A percentile compares a stretch with the other conserved stretches of the same genome.
phyloP scores from a whole-genome alignment of 139 green algal genomes.

The Coelastrella sp. region DNA sequence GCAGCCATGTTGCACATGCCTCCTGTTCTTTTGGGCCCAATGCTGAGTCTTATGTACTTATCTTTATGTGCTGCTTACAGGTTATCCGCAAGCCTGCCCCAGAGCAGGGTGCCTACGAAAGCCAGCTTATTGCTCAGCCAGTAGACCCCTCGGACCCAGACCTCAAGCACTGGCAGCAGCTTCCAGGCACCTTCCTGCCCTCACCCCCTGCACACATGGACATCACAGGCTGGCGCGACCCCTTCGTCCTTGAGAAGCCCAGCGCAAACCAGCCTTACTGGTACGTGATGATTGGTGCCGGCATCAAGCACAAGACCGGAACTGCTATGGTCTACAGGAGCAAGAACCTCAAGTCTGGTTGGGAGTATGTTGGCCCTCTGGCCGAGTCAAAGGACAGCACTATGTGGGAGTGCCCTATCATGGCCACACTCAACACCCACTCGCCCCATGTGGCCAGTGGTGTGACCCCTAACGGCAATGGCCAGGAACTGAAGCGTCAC shows the following conservation, averaged over 20 bases:
- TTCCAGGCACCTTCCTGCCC: constrained; percentile 37
- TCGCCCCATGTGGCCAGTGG: neutral
- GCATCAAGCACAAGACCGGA: constrained; percentile 63
- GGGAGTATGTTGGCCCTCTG: constrained; percentile 33
- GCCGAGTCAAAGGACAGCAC: neutral
- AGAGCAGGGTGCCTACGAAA: constrained; percentile 27
- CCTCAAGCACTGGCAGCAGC: constrained; percentile 26
- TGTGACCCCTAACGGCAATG: neutral
- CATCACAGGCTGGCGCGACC: constrained; percentile 77
- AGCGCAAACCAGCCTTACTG: constrained; percentile 42
- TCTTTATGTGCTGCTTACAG: neutral
- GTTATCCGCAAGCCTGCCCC: constrained; percentile 4
- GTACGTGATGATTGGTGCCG: constrained; percentile 81
- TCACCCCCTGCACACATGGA: constrained; percentile 8
- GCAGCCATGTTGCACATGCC: neutral
- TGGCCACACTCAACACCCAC: constrained; percentile 41
- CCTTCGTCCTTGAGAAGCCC: constrained; percentile 61
- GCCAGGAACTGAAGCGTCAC: neutral
- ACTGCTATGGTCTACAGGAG: constrained; percentile 52
- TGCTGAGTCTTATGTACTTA: neutral
- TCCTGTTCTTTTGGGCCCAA: neutral
- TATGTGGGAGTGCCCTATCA: constrained; percentile 69
- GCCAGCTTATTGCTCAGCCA: constrained; percentile 22
- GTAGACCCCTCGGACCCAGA: constrained; percentile 27
- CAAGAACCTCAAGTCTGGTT: constrained; percentile 22